Base-by-base conservation (phyloP, 306 rosid genomes). In the Abrus pulchellus region DNA sequence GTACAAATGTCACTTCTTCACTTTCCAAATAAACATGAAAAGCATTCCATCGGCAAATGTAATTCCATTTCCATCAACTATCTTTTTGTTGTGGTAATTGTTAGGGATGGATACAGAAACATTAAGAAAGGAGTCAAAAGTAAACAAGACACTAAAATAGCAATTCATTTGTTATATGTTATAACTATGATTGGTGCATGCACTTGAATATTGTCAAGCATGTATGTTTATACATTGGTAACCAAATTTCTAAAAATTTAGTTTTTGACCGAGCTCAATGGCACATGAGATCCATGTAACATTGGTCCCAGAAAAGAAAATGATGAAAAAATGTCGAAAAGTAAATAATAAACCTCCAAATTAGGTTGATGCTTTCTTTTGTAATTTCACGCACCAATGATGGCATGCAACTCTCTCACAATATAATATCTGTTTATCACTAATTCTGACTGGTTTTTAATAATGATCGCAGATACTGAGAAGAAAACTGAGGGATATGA, bases 401-500 rank as follows among this genome's bases (percentile, higher is more conserved):
- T 72, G 74, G 49, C 69, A 65, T 62, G 12, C 12, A 52, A 32
- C 33, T 34, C 30, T 34, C 36, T 56, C 38, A 71, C 20, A 34
- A 50, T 8, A 50, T 68, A 52, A 49, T 67, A 32, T 49, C 5
- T 66, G 38, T 20, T 53, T 13, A 36, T 43, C n/a, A 61, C 33
- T 29, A 30, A 32, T 55, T 34, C 20, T 70, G 38, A 73, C 60
- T 61, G 49, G n/a, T 57, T 11, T 72, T 45, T 59, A 43, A 56
- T 43, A 28, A 62, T 69, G 66, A 56, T 85, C 83, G 83, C 92
- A 95, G 98, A 95, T 93, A 83, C 82, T 95, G 79, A 80, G 97
- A 28, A 87, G 97, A 79, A 85, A 88, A 79, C 80, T 95, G 85
- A 90, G 94, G 89, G 95, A 95, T 76, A 85, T 91, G 57, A 90